phyloP scores from a whole-genome alignment of 768 basidiomycete genomes.

The Suillus alpinus region DNA sequence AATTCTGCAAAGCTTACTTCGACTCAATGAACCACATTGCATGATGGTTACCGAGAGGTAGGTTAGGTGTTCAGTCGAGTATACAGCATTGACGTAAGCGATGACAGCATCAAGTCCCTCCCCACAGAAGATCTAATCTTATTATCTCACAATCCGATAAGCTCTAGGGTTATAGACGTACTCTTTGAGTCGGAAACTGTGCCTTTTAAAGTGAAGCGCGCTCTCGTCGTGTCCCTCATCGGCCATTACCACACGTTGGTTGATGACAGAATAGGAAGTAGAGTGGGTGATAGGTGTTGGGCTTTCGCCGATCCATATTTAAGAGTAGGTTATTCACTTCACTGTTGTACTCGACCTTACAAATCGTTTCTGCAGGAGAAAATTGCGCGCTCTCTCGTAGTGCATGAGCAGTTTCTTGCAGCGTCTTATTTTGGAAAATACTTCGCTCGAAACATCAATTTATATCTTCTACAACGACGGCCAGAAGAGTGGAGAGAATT shows the following conservation, averaged over 20 bases:
- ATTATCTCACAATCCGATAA: constrained; percentile 63
- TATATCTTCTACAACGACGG: constrained; percentile 73
- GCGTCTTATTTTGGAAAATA: constrained; percentile 85
- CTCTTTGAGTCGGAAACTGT: constrained; percentile 69
- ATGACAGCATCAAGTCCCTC: constrained; percentile 55
- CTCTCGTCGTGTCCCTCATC: constrained; percentile 71
- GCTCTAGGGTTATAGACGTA: constrained; percentile 77
- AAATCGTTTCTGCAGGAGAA: constrained; percentile 62
- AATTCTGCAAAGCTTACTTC: constrained; percentile 79
- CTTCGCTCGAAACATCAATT: constrained; percentile 74
- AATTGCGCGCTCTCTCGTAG: constrained; percentile 77
- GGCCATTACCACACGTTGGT: constrained; percentile 79
- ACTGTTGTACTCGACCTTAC: not conserved
- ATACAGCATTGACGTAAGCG: constrained; percentile 8
- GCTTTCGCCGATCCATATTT: constrained; percentile 87
- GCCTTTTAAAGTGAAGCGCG: constrained; percentile 59
- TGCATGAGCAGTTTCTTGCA: constrained; percentile 67
- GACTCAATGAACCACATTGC: constrained; percentile 64
- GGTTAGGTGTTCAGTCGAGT: constrained; percentile 10
- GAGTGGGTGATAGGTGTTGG: constrained; percentile 92
- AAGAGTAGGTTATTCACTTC: constrained; percentile 50
- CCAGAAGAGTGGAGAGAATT: constrained; percentile 83
- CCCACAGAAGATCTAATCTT: constrained; percentile 55
- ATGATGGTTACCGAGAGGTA: constrained; percentile 70
- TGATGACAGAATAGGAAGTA: constrained; percentile 87